Evolutionary conservation across 1,284 basidiomycete species (phyloP).

Genomic region (Leccinum subspadiceum): DNA sequence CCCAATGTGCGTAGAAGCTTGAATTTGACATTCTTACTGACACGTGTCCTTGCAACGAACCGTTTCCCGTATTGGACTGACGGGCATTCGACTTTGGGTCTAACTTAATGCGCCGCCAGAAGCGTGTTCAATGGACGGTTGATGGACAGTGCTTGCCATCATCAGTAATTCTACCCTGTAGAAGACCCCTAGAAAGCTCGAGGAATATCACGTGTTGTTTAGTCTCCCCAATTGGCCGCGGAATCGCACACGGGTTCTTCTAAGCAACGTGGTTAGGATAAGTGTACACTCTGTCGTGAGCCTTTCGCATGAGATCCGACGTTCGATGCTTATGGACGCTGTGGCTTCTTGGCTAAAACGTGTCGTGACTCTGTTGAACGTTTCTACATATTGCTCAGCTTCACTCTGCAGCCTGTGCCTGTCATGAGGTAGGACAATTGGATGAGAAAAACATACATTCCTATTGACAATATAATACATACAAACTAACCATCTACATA

Average conservation of each 20-base stretch:
- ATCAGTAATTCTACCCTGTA: conserved; percentile 10
- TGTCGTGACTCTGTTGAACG: neutral
- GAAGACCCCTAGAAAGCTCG: conserved; percentile 16
- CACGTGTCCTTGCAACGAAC: conserved; percentile 10
- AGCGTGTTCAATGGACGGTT: neutral
- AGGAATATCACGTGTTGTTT: conserved; percentile 18
- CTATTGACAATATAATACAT: neutral
- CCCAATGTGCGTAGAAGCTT: neutral
- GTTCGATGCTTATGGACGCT: conserved; percentile 3
- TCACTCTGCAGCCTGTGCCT: neutral
- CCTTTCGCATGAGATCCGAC: conserved; percentile 16
- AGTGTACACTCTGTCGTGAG: neutral
- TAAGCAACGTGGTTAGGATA: neutral
- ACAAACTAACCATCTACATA: neutral
- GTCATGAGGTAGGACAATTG: neutral
- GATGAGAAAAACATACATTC: neutral
- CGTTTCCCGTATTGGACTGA: conserved; percentile 2
- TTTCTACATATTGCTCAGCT: neutral
- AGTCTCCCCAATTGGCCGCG: conserved; percentile 17
- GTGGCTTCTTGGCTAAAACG: conserved; percentile 1
- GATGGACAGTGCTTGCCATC: neutral
- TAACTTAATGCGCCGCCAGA: conserved; percentile 5
- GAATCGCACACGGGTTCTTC: conserved; percentile 22
- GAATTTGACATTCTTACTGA: conserved; percentile 2
- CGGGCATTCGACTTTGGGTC: conserved; percentile 3